Evolutionary conservation across 1,139 yeast genomes (phyloP).

Genomic region (Blastobotrys proliferans): DNA sequence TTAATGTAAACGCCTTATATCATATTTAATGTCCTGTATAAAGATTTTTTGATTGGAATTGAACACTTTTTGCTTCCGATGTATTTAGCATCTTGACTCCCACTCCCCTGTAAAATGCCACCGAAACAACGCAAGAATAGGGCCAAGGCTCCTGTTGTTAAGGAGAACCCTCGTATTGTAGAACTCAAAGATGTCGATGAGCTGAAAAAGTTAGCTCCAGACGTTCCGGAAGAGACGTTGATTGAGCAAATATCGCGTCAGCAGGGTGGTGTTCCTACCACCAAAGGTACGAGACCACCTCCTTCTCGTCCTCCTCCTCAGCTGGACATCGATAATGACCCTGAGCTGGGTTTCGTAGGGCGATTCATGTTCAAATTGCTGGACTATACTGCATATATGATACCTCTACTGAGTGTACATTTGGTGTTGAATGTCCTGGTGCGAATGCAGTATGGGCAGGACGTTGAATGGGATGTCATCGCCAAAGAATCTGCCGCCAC

Average conservation of each 20-base stretch:
- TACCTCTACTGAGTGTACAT: constrained; percentile 35
- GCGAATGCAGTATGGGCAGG: constrained; percentile 33
- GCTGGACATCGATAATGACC: constrained; percentile 19
- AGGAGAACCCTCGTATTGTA: constrained; percentile 21
- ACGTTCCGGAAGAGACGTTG: constrained; percentile 28
- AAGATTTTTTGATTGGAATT: neutral
- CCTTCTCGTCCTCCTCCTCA: neutral
- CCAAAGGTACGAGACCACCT: constrained; percentile 1
- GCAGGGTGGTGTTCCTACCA: constrained; percentile 14
- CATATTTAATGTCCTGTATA: neutral
- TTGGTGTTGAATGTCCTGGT: constrained; percentile 34
- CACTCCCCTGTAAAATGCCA: constrained; percentile 1
- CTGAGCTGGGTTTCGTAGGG: constrained; percentile 26
- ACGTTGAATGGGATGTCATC: constrained; percentile 22
- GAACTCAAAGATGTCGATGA: constrained; percentile 24
- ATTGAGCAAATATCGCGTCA: constrained; percentile 28
- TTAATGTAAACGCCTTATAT: constrained; percentile 3
- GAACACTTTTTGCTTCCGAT: too few relatives aligned
- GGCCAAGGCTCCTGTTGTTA: too few relatives aligned
- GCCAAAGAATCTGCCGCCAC: constrained; percentile 25
- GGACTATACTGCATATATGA: constrained; percentile 32
- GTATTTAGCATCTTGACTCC: neutral
- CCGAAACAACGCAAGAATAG: constrained; percentile 6
- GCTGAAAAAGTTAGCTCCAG: constrained; percentile 18
- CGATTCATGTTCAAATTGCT: constrained; percentile 28